A percentile compares a stretch with the other conserved stretches of the same genome.
These are phyloP conservation scores for Thyridium curvatum DNA, from an alignment of 2,329 filamentous ascomycete genomes.

Conservation along the genomic window DNA sequence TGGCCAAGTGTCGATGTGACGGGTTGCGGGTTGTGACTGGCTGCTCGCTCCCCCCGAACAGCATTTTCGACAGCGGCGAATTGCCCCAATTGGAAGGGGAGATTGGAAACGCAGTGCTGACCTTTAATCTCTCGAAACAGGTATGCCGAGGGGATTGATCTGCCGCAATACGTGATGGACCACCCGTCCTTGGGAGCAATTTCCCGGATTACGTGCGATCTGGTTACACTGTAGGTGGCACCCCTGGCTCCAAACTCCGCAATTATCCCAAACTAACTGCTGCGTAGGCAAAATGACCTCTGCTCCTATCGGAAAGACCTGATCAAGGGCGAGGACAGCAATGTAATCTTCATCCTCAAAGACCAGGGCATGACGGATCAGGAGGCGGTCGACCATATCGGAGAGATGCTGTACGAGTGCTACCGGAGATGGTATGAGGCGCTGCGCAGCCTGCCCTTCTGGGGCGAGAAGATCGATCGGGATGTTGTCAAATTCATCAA, in stretches of 20 bases:
- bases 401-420: slow-evolving; percentile 13
- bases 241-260: neutral
- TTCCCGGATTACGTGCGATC: slow-evolving; percentile 11
- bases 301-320: neutral
- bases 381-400: slow-evolving; percentile 14
- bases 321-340: neutral
- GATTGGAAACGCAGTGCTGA: too few species aligned
- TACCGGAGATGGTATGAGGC: slow-evolving; percentile 16
- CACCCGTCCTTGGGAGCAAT: slow-evolving; percentile 11
- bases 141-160: slow-evolving; percentile 9
- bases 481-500: slow-evolving; percentile 14
- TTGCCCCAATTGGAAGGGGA: too few species aligned
- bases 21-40: too few species aligned
- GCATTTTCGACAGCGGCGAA: too few species aligned
- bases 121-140: too few species aligned
- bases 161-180: slow-evolving; percentile 10
- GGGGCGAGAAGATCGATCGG: slow-evolving; percentile 14
- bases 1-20: too few species aligned
- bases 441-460: slow-evolving; percentile 13
- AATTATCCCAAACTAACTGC: neutral
- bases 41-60: too few species aligned
- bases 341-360: slow-evolving; percentile 13
- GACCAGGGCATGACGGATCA: slow-evolving; percentile 12
- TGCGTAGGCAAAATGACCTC: neutral
- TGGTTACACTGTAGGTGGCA: slow-evolving; percentile 11